phyloP scores from a whole-genome alignment of 2,329 filamentous ascomycete genomes.

The Fusarium sp. region DNA sequence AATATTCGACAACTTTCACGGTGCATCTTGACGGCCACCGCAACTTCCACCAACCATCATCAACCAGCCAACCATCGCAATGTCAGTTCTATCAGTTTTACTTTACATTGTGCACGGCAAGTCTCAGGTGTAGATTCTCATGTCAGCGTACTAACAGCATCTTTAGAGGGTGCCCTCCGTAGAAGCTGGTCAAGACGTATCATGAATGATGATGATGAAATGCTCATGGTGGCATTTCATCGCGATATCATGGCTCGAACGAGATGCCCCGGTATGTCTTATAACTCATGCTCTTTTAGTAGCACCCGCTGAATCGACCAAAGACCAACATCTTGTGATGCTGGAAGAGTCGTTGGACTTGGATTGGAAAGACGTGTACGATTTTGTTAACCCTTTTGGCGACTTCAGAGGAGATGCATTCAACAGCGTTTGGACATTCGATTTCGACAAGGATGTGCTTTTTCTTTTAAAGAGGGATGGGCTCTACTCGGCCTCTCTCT shows the following conservation, averaged over 20 bases:
- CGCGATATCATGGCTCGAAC: background rate
- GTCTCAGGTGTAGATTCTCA: background rate
- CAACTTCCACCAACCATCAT: too few species aligned
- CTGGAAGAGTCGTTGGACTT: background rate
- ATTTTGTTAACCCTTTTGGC: background rate
- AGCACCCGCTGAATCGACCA: background rate
- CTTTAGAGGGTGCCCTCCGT: background rate
- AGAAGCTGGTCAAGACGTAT: background rate
- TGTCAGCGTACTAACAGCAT: background rate
- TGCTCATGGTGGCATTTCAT: background rate
- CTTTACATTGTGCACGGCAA: background rate
- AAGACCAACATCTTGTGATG: background rate
- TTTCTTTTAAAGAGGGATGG: background rate
- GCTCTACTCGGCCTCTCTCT: slow-evolving; percentile 13
- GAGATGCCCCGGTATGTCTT: background rate
- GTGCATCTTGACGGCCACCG: too few species aligned
- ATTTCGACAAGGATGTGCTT: background rate
- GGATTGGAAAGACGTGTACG: background rate
- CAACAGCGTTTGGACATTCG: slow-evolving; percentile 14
- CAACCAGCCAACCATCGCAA: background rate
- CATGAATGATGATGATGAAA: background rate
- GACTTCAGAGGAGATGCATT: background rate
- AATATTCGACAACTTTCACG: too few species aligned
- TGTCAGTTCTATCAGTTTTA: background rate
- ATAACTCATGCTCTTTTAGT: background rate